These are phyloP conservation scores for Haberlea rhodopensis DNA, from an alignment of 257 asterid species.

Conservation along the genomic window DNA sequence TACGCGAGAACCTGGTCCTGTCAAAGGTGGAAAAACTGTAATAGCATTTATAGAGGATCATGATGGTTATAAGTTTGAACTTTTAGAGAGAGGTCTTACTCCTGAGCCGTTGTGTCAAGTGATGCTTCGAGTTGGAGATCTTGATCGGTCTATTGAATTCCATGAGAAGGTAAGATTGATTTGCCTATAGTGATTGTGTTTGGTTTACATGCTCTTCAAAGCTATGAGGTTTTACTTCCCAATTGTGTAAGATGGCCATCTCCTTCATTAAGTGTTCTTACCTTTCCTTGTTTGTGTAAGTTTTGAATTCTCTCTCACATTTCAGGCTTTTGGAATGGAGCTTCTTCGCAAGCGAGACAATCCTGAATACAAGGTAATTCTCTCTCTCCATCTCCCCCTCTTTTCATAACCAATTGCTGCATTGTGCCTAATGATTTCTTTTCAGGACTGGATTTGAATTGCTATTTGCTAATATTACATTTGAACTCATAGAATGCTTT, in stretches of 20 bases:
- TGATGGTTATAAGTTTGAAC: slow-evolving; percentile 97
- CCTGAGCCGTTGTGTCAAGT: slow-evolving; percentile 97
- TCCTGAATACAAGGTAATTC: slow-evolving; percentile 91
- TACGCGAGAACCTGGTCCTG: slow-evolving; percentile 96
- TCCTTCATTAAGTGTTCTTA: not conserved
- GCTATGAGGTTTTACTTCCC: slow-evolving; percentile 8
- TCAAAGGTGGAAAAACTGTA: slow-evolving; percentile 94
- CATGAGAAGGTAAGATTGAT: slow-evolving; percentile 67
- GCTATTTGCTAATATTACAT: slow-evolving; percentile 8
- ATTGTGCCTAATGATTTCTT: not conserved
- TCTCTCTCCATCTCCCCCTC: not conserved
- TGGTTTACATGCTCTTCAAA: slow-evolving; percentile 2
- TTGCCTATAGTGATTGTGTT: not conserved
- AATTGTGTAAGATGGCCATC: not conserved
- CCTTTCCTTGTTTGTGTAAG: not conserved
- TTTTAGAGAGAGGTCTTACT: slow-evolving; percentile 92
- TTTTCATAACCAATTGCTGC: no score
- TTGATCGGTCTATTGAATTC: slow-evolving; percentile 81
- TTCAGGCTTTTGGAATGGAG: slow-evolving; percentile 94
- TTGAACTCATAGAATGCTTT: slow-evolving; percentile 14
- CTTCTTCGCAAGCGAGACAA: slow-evolving; percentile 92
- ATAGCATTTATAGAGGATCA: slow-evolving; percentile 97
- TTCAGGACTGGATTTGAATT: not conserved
- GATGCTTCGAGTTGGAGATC: slow-evolving; percentile 99
- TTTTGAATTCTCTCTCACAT: slow-evolving; percentile 9